phyloP scores from a whole-genome alignment of 495 filamentous ascomycete species.

The Penicillium paxilli region DNA sequence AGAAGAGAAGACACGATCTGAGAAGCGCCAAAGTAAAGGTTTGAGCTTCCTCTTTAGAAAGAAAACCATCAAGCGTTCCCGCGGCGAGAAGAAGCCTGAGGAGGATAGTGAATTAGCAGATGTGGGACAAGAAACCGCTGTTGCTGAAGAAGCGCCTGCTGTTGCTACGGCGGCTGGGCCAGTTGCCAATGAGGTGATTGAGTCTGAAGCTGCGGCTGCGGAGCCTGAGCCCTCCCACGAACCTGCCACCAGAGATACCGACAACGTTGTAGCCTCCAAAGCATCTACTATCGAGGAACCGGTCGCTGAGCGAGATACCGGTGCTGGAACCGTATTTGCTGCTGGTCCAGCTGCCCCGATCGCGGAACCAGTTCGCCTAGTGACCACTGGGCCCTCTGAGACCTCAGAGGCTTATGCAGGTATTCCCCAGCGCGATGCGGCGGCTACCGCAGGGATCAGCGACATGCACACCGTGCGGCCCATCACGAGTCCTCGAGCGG shows the following conservation, averaged over 20 bases:
- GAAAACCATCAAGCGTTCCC: conserved; percentile 27
- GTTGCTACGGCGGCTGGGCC: background rate
- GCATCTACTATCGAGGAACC: conserved; percentile 4
- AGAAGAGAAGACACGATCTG: conserved; percentile 51
- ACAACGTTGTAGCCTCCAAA: conserved; percentile 2
- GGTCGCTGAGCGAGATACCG: conserved; percentile 7
- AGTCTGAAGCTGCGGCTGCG: background rate
- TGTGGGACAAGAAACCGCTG: conserved; percentile 6
- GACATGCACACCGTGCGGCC: conserved; percentile 17
- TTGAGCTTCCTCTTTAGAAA: conserved; percentile 31
- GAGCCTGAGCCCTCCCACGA: background rate
- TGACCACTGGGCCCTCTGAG: background rate
- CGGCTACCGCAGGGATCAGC: conserved; percentile 4
- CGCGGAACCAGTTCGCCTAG: conserved; percentile 6
- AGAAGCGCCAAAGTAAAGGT: conserved; percentile 30
- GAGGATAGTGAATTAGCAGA: too few relatives aligned
- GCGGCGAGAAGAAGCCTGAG: conserved; percentile 12
- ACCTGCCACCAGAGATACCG: background rate
- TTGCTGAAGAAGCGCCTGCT: conserved; percentile 8
- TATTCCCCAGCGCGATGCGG: conserved; percentile 17
- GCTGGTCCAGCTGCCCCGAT: conserved; percentile 4
- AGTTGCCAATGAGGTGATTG: background rate
- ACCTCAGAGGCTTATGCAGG: background rate
- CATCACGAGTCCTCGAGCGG: conserved; percentile 22
- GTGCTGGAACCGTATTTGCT: conserved; percentile 2